Conservation (phyloP, 495 filamentous ascomycete genomes). For the Penicillium maclennaniae region DNA sequence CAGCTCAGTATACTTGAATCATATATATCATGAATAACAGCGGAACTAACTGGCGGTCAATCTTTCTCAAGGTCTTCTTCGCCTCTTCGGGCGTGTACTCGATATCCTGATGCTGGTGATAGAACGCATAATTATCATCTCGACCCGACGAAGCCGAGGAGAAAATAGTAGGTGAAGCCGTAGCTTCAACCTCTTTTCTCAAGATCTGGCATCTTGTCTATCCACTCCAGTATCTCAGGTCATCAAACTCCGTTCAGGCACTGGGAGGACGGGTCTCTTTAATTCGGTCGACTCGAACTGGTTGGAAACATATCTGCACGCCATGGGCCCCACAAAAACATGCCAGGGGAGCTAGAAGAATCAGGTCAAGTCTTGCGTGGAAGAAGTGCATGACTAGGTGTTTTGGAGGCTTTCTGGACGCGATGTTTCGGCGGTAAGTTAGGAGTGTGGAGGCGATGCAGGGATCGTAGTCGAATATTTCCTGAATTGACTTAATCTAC, state of each 20-base stretch:
- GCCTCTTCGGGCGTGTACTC: conserved; percentile 46
- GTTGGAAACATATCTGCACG: conserved; percentile 3
- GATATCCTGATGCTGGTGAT: conserved; percentile 16
- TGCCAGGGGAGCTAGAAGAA: neutral
- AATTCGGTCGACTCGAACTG: neutral
- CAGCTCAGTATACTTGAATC: conserved; percentile 21
- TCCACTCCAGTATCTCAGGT: no score
- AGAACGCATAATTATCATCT: conserved; percentile 27
- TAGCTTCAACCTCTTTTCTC: conserved; percentile 19
- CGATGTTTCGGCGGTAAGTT: neutral
- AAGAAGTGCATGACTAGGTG: neutral
- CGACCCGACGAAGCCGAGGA: conserved; percentile 12
- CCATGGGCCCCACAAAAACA: conserved; percentile 1
- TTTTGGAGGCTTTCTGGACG: neutral
- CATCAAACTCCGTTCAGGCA: no score
- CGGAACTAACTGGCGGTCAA: conserved; percentile 53
- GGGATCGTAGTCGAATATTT: no score
- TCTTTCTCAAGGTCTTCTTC: conserved; percentile 49
- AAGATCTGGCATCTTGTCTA: neutral
- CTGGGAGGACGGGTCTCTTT: neutral
- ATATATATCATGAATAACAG: conserved; percentile 55
- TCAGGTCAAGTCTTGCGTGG: neutral
- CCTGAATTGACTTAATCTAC: no score
- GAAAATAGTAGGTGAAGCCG: conserved; percentile 5
- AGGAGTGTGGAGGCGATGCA: no score